Evolutionary conservation across 2,329 filamentous ascomycete genomes (phyloP).

Genomic region (Arthrocladium fulminans): DNA sequence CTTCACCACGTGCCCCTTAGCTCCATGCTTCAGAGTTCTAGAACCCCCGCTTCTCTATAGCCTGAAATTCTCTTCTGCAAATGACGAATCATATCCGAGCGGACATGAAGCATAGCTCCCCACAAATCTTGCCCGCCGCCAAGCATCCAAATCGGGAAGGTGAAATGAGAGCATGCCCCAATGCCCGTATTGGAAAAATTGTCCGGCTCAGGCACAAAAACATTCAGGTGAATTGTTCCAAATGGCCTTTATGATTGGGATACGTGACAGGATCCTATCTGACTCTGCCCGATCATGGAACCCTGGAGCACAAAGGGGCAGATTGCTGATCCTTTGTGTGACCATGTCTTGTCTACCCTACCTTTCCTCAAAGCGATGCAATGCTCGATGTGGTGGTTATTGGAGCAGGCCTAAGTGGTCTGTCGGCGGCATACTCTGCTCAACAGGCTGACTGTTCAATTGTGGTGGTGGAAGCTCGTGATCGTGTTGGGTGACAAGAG

Average conservation of each 20-base stretch:
- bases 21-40: too few species aligned
- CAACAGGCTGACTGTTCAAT: conserved; percentile 25
- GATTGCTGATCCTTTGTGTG: not conserved
- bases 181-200: not conserved
- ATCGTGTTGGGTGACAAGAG: conserved; percentile 35
- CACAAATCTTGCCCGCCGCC: too few species aligned
- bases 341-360: not conserved
- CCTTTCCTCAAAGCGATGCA: not conserved
- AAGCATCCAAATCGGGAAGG: too few species aligned
- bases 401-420: conserved; percentile 32
- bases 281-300: too few species aligned
- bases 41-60: too few species aligned
- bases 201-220: not conserved
- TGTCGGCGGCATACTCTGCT: conserved; percentile 27
- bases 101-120: too few species aligned
- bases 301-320: not conserved
- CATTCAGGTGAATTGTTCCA: too few species aligned
- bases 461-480: conserved; percentile 32
- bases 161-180: not conserved
- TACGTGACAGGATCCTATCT: too few species aligned
- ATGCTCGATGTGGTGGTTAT: conserved; percentile 27
- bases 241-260: too few species aligned
- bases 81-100: too few species aligned
- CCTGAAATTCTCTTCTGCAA: too few species aligned
- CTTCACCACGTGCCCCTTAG: too few species aligned